A percentile compares a stretch with the other conserved stretches of the same genome.
Conservation (phyloP, 805 yeast species). For the Candida ponderosae region DNA sequence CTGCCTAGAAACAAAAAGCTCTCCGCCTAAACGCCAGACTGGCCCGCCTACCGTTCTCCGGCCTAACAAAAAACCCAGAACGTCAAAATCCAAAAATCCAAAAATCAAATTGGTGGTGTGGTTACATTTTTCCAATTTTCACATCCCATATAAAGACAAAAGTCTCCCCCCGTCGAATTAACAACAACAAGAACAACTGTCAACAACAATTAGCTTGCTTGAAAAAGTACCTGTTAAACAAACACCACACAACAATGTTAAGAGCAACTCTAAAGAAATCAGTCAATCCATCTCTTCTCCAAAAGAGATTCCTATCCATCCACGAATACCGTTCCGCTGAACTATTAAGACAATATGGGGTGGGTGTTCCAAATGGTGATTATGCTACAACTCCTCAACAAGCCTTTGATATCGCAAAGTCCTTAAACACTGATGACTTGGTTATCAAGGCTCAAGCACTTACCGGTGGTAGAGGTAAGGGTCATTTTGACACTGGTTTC, state of each 20-base stretch:
- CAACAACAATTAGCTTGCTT: background rate
- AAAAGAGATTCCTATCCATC: slow-evolving; percentile 71
- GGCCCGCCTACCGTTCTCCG: no score
- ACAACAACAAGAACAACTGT: background rate
- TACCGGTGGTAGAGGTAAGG: slow-evolving; percentile 99
- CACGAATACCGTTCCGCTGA: slow-evolving; percentile 96
- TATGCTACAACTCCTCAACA: slow-evolving; percentile 88
- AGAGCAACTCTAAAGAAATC: background rate
- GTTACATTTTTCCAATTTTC: background rate
- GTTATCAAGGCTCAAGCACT: slow-evolving; percentile 98
- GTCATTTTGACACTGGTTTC: slow-evolving; percentile 91
- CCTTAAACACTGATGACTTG: slow-evolving; percentile 67
- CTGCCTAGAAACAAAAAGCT: no score
- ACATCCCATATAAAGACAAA: no score
- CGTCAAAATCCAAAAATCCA: no score
- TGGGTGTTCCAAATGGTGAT: slow-evolving; percentile 85
- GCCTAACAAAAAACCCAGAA: no score
- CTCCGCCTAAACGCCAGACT: no score
- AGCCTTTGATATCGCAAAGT: slow-evolving; percentile 76
- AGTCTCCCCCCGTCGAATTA: background rate
- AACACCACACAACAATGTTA: background rate
- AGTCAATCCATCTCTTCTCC: slow-evolving; percentile 1
- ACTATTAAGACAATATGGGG: slow-evolving; percentile 71
- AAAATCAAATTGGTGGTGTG: background rate
- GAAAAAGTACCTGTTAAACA: background rate